These are phyloP conservation scores for Alternaria triticimaculans DNA, from an alignment of 2,329 filamentous ascomycete species.

Conservation along the genomic window DNA sequence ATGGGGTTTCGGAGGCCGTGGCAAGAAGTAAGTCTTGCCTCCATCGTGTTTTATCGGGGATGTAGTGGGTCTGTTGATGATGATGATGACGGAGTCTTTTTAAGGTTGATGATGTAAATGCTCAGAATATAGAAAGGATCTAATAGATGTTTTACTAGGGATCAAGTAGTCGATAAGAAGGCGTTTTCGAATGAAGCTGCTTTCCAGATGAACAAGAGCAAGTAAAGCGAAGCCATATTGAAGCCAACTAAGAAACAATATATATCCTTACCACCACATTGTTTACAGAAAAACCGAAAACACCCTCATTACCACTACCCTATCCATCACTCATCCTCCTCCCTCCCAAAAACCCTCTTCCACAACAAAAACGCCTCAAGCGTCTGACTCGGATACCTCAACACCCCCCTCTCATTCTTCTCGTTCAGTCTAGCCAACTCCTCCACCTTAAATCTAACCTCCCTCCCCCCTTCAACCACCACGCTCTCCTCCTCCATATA, in stretches of 20 bases:
- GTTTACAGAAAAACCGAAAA: background rate
- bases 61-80: background rate
- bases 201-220: conserved; percentile 26
- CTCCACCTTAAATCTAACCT: conserved; percentile 17
- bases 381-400: conserved; percentile 41
- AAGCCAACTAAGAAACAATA: background rate
- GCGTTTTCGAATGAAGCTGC: conserved; percentile 33
- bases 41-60: background rate
- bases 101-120: background rate
- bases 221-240: background rate
- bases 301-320: background rate
- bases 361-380: conserved; percentile 37
- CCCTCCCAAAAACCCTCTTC: conserved; percentile 34
- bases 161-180: conserved; percentile 27
- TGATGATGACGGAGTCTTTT: background rate
- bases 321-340: background rate
- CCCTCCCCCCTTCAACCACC: conserved; percentile 2
- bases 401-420: conserved; percentile 22
- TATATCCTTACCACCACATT: background rate
- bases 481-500: conserved; percentile 28
- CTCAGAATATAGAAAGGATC: background rate
- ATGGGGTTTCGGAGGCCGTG: conserved; percentile 63
- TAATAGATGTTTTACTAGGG: conserved; percentile 16
- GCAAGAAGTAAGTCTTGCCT: conserved; percentile 44
- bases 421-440: conserved; percentile 25